phyloP scores from a whole-genome alignment of 495 filamentous ascomycete species.

The Lasiosphaeris hirsuta region DNA sequence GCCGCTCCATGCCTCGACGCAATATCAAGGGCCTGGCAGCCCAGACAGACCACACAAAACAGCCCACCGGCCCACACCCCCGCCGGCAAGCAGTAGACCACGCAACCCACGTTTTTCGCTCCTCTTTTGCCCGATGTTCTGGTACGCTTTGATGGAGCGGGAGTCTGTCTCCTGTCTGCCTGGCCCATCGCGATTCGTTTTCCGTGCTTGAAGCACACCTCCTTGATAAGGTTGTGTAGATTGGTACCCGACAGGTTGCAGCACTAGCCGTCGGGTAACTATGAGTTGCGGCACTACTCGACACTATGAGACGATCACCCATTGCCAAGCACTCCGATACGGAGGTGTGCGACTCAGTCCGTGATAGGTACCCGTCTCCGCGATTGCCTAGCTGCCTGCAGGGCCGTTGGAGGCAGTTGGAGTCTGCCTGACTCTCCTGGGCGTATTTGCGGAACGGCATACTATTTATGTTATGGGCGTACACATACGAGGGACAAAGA shows the following conservation, averaged over 20 bases:
- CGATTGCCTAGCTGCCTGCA: no score
- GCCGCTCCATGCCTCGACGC: not conserved
- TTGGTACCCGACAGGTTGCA: constrained; percentile 7
- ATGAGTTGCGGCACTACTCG: not conserved
- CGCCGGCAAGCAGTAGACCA: not conserved
- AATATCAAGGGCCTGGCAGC: not conserved
- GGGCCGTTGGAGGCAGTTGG: no score
- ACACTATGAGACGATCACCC: not conserved
- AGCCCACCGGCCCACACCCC: not conserved
- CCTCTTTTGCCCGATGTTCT: no score
- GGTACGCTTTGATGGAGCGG: no score
- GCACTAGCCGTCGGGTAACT: not conserved
- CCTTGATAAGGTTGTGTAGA: constrained; percentile 6
- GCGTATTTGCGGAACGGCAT: not conserved
- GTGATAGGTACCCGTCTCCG: no score
- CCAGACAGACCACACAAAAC: not conserved
- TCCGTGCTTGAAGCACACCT: not conserved
- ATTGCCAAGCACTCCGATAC: not conserved
- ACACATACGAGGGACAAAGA: no score
- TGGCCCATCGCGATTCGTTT: not conserved
- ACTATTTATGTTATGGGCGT: not conserved
- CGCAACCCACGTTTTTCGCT: no score
- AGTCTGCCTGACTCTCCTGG: not conserved
- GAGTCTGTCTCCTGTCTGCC: not conserved
- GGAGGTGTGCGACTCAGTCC: no score